phyloP scores from a whole-genome alignment of 805 yeast genomes.

The Candida lessepsii region DNA sequence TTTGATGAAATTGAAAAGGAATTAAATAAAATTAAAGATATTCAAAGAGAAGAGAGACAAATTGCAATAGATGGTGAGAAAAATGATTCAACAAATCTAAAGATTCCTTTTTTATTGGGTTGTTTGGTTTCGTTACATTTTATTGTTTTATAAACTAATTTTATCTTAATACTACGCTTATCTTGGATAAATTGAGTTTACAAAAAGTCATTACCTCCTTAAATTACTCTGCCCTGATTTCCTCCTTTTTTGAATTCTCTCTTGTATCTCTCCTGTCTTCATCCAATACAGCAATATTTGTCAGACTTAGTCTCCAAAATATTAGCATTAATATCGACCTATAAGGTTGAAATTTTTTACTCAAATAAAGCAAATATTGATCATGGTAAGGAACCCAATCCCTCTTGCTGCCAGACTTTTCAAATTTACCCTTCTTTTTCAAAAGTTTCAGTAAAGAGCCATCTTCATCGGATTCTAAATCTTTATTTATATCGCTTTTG shows the following conservation, averaged over 20 bases:
- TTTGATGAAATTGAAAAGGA: conserved; percentile 38
- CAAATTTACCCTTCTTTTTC: conserved; percentile 38
- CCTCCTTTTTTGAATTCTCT: neutral
- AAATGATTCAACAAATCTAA: neutral
- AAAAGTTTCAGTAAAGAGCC: conserved; percentile 31
- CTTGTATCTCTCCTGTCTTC: conserved; percentile 4
- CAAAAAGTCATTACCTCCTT: too few relatives aligned
- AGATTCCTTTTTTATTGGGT: neutral
- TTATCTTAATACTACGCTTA: too few relatives aligned
- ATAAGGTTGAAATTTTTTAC: conserved; percentile 63
- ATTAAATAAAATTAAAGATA: conserved; percentile 29
- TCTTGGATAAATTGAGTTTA: too few relatives aligned
- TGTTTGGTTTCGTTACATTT: too few relatives aligned
- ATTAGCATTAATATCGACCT: conserved; percentile 65
- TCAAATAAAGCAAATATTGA: conserved; percentile 52
- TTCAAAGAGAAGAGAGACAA: conserved; percentile 12
- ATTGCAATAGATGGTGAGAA: conserved; percentile 34
- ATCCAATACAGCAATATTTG: conserved; percentile 49
- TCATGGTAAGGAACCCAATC: conserved; percentile 71
- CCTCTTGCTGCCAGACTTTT: conserved; percentile 40
- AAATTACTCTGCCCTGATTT: neutral
- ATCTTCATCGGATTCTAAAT: conserved; percentile 23
- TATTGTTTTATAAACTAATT: neutral
- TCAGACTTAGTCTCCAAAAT: conserved; percentile 69
- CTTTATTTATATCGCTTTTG: conserved; percentile 30